Conservation (phyloP, 352 stramenopile genomes). For the Pythium coloratum region DNA sequence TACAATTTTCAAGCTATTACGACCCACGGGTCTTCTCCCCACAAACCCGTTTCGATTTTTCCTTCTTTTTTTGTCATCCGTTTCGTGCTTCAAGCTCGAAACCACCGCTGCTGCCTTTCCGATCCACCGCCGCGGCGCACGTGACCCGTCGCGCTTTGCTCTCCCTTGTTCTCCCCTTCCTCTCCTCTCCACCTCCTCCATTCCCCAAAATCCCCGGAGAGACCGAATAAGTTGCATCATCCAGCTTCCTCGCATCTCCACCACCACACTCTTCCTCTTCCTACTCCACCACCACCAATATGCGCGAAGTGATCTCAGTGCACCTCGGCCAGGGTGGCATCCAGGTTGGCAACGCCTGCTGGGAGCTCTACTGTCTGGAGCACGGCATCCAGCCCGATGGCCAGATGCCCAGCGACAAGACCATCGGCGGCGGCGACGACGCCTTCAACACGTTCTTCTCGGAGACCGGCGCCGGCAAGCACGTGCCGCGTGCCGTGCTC, state of each 20-base stretch:
- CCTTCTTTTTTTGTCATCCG: slow-evolving; percentile 9
- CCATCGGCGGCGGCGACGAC: slow-evolving; percentile 91
- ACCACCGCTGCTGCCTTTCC: neutral
- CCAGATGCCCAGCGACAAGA: slow-evolving; percentile 93
- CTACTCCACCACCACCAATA: slow-evolving; percentile 21
- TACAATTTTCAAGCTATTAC: neutral
- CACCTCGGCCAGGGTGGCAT: slow-evolving; percentile 90
- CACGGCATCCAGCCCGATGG: slow-evolving; percentile 92
- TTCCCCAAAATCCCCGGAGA: slow-evolving; percentile 13
- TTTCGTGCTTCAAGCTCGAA: slow-evolving; percentile 8
- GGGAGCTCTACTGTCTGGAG: slow-evolving; percentile 82
- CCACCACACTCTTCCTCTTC: neutral
- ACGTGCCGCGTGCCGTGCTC: slow-evolving; percentile 94
- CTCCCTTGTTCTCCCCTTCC: neutral
- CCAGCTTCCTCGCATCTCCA: slow-evolving; percentile 52
- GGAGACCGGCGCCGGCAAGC: slow-evolving; percentile 88
- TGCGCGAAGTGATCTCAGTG: slow-evolving; percentile 82
- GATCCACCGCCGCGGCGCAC: neutral
- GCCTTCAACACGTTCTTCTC: slow-evolving; percentile 94
- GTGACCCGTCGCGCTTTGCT: neutral
- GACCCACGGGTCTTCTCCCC: neutral
- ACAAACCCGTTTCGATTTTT: neutral
- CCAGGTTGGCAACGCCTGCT: slow-evolving; percentile 86
- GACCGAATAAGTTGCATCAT: slow-evolving; percentile 71
- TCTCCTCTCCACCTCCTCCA: neutral